These are phyloP conservation scores for Stropharia rugosoannulata DNA, from an alignment of 768 basidiomycete species.

Conservation along the genomic window DNA sequence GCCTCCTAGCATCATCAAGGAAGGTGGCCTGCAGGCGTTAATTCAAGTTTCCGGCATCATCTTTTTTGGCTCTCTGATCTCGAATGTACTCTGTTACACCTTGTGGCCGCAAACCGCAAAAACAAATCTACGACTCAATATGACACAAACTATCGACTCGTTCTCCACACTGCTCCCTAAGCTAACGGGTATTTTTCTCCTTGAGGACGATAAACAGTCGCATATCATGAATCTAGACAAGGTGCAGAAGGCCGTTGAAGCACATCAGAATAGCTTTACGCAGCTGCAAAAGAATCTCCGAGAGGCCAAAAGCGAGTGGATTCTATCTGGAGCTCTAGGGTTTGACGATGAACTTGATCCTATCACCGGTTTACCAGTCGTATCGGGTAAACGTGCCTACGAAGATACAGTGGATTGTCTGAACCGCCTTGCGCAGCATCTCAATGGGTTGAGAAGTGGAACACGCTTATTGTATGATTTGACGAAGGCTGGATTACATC, in stretches of 20 bases:
- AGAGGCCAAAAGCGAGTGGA: constrained; percentile 89
- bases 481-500: constrained; percentile 50
- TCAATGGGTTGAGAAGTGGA: constrained; percentile 86
- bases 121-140: constrained; percentile 76
- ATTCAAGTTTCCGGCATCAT: constrained; percentile 78
- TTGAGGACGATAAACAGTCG: constrained; percentile 59
- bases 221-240: constrained; percentile 57
- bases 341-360: constrained; percentile 21
- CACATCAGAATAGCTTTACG: constrained; percentile 89
- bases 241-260: constrained; percentile 77
- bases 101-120: constrained; percentile 89
- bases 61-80: constrained; percentile 68
- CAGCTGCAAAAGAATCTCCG: constrained; percentile 81
- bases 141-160: constrained; percentile 83
- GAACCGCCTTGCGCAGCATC: constrained; percentile 89
- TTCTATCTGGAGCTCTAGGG: constrained; percentile 31
- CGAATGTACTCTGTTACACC: constrained; percentile 81
- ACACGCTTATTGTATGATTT: constrained; percentile 84
- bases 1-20: constrained; percentile 74
- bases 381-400: constrained; percentile 56
- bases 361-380: constrained; percentile 16
- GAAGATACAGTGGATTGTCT: constrained; percentile 86
- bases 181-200: constrained; percentile 82
- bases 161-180: constrained; percentile 84
- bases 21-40: constrained; percentile 79